phyloP scores from a whole-genome alignment of 768 basidiomycete genomes.

The Kwoniella shandongensis region DNA sequence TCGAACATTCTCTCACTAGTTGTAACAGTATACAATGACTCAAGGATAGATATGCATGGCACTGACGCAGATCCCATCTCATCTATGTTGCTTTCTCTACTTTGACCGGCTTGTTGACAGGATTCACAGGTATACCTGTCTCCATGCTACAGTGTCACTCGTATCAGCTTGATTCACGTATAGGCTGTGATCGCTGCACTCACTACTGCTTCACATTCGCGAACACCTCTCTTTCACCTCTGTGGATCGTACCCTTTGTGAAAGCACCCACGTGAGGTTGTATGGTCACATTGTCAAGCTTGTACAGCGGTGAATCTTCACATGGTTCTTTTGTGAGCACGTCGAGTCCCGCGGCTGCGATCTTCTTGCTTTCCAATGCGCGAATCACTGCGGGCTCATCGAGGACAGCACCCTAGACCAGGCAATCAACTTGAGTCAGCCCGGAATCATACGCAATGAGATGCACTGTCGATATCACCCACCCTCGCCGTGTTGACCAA shows the following conservation, averaged over 20 bases:
- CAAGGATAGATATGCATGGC: too few relatives aligned
- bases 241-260: conserved; percentile 28
- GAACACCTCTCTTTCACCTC: conserved; percentile 37
- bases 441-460: too few relatives aligned
- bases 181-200: too few relatives aligned
- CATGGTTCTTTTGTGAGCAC: conserved; percentile 52
- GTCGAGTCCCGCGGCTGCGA: conserved; percentile 51
- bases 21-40: background rate
- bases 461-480: too few relatives aligned
- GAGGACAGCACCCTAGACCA: conserved; percentile 41
- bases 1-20: background rate
- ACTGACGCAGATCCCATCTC: too few relatives aligned
- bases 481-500: conserved; percentile 76
- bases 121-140: conserved; percentile 15
- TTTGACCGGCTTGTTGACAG: conserved; percentile 13
- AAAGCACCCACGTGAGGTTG: conserved; percentile 29
- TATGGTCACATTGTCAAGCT: conserved; percentile 28
- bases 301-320: conserved; percentile 34
- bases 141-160: conserved; percentile 13
- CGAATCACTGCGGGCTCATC: conserved; percentile 49
- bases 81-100: conserved; percentile 3
- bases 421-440: too few relatives aligned
- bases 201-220: conserved; percentile 27
- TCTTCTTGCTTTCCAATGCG: conserved; percentile 46
- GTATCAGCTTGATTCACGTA: background rate